A percentile compares a stretch with the other conserved stretches of the same genome.
Evolutionary conservation across 371 early-diverging fungal genomes (phyloP).

Genomic region (Mortierella sp.): DNA sequence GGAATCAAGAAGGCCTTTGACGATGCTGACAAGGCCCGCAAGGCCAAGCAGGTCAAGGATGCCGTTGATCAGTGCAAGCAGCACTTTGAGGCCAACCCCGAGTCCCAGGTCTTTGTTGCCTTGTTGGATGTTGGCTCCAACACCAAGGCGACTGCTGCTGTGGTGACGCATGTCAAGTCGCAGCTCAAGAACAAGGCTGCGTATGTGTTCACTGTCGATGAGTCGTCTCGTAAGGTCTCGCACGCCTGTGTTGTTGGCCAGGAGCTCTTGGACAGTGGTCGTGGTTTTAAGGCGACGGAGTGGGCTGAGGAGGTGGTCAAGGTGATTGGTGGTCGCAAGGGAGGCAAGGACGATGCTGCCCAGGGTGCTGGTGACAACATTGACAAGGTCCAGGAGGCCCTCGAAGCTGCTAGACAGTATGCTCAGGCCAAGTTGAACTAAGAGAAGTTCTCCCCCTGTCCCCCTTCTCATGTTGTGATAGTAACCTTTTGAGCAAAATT

Average conservation of each 20-base stretch:
- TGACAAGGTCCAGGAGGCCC: constrained; percentile 76
- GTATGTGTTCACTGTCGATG: constrained; percentile 83
- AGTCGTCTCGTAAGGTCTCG: constrained; percentile 72
- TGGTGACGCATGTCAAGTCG: constrained; percentile 82
- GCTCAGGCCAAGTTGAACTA: constrained; percentile 72
- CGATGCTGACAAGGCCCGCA: constrained; percentile 91
- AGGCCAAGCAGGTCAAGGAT: constrained; percentile 84
- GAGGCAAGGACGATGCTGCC: constrained; percentile 89
- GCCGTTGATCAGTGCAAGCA: constrained; percentile 83
- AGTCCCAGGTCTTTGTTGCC: constrained; percentile 66
- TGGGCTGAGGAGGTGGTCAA: constrained; percentile 89
- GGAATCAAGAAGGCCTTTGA: constrained; percentile 83
- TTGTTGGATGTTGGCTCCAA: constrained; percentile 75
- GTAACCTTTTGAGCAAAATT: too few relatives aligned
- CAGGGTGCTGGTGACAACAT: constrained; percentile 81
- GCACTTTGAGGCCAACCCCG: constrained; percentile 79
- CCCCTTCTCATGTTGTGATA: too few relatives aligned
- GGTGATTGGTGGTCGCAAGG: constrained; percentile 90
- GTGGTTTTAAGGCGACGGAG: constrained; percentile 88
- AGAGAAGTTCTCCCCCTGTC: too few relatives aligned
- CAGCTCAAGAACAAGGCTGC: constrained; percentile 84
- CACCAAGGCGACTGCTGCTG: constrained; percentile 79
- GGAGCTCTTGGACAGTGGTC: constrained; percentile 55
- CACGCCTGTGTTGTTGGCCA: constrained; percentile 90
- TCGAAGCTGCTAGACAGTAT: constrained; percentile 79